Evolutionary conservation across 1,284 basidiomycete genomes (phyloP).

Genomic region (Takashimella koratensis): DNA sequence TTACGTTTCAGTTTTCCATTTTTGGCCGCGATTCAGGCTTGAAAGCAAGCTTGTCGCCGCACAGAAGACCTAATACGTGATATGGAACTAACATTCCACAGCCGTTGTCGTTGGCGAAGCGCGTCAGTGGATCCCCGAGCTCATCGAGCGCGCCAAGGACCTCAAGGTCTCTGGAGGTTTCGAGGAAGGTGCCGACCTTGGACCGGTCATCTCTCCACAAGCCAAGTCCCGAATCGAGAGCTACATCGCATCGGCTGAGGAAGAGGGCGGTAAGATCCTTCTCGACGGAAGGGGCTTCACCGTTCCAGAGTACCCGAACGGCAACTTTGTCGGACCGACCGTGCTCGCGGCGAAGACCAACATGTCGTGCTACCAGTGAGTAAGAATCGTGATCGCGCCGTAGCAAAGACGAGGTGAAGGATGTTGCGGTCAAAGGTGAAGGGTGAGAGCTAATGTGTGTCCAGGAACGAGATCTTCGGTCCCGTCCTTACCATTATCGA

Average conservation of each 20-base stretch:
- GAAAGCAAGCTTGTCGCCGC: too few species aligned
- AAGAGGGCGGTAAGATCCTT: slow-evolving; percentile 81
- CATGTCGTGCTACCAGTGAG: slow-evolving; percentile 85
- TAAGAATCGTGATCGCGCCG: too few species aligned
- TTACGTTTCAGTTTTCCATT: too few species aligned
- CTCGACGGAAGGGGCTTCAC: slow-evolving; percentile 76
- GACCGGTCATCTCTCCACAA: slow-evolving; percentile 86
- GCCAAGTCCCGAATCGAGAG: slow-evolving; percentile 74
- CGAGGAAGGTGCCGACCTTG: slow-evolving; percentile 79
- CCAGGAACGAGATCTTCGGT: slow-evolving; percentile 93
- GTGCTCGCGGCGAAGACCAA: slow-evolving; percentile 75
- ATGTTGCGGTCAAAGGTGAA: too few species aligned
- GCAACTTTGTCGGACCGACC: slow-evolving; percentile 95
- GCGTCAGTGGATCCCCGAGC: slow-evolving; percentile 77
- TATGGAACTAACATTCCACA: too few species aligned
- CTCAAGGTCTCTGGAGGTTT: slow-evolving; percentile 89
- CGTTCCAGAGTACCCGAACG: slow-evolving; percentile 75
- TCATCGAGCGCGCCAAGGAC: slow-evolving; percentile 75
- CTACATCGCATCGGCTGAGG: slow-evolving; percentile 74
- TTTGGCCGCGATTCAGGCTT: too few species aligned
- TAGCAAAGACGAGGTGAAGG: too few species aligned
- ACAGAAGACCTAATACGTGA: too few species aligned
- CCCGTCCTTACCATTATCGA: slow-evolving; percentile 79
- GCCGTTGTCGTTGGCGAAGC: slow-evolving; percentile 77
- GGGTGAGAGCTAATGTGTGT: background rate